Base-by-base conservation (phyloP, 352 stramenopile genomes). In the Thraustochytrium sp. region DNA sequence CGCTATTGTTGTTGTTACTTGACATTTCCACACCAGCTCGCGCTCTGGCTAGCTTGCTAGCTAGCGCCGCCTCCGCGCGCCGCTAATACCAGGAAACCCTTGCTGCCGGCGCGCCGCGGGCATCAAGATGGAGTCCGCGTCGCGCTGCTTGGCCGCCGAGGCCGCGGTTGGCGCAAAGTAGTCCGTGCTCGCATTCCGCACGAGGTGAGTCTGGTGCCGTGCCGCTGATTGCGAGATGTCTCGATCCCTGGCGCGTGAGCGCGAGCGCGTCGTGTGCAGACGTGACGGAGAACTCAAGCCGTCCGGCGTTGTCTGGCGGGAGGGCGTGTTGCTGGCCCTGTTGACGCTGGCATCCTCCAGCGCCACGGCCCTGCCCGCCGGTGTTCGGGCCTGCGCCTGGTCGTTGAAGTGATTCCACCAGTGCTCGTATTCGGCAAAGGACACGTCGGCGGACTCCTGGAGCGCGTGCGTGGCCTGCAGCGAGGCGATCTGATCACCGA, bases 391-490 rank as follows among this genome's bases (percentile, higher is more conserved):
- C n/a, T 36, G 38, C 37, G 5, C 5, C 54, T 38, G 36, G 5
- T 5, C 54, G 5, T 65, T 80, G 49, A 80, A 80, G 26, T 80
- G 34, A 31, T 46, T 48, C 68, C 68, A 80, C 68, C 68, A 80
- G 37, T 63, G 48, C 42, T 80, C 68, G 26, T 80, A 80, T 53
- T 80, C 68, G 3, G 68, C 26, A 64, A 80, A 64, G 26, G 44
- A 46, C 42, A 80, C 40, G 51, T 53, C 68, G 8, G 68, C 48
- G 3, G 40, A 49, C 31, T 80, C 44, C 34, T 80, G 48, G 13
- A 55, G 68, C 34, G 68, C 68, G 34, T 77, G 29, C 11, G 59
- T 44, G 2, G 62, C n/a, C 26, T 80, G 68, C 18, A 80, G 37
- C 11, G 76, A 13, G 4, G 26, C n/a, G 21, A 80, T 13, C 13